Evolutionary conservation across 257 asterid species (phyloP), one percentile per base, ranked within the genome.

Genomic region (Solanum dulcamara): DNA sequence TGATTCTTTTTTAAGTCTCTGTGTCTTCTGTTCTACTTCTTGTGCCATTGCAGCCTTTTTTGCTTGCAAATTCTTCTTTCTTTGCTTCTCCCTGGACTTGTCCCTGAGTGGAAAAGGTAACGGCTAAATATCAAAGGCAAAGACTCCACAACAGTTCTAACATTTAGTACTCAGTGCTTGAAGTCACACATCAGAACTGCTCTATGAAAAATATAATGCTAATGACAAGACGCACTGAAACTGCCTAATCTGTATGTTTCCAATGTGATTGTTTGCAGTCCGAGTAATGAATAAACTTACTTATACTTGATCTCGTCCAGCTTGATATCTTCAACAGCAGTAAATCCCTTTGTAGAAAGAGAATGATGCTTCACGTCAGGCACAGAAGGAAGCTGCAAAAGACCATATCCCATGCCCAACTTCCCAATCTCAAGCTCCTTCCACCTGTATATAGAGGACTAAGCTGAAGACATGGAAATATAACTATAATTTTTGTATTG

Each of bases 371-470:
- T 97, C 83, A 95, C 94, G 88, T 97, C 99, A 11, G 98, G 93
- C 92, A 95, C 90, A 1, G 97, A 83, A 77, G 99, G 98, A 83
- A 95, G 98, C 91, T 95, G 98, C 92, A 97, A 88, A 42, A 97
- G 88, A 67, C 98, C 98, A 87, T 85, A 94, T 83, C 98, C 99
- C 98, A 94, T 97, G 24, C 97, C 98, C 91, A 95, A 85, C 90
- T 92, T 95, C 88, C 99, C 99, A 84, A 97, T 93, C 90, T 97
- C 98, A 86, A 97, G 98, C 68, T 93, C 97, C 94, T 94, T 97
- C 98, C 98, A 95, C 87, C 99, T 95, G 90, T 68, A 84, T 48
- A 66, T 51, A 32, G 13, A 70, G 28, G 30, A 14, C 26, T 51
- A 83, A 51, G 55, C 28, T 64, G 28, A 46, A 79, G 85, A 50